Base-by-base conservation (phyloP, 805 yeast genomes). In the Candida silvicultrix region DNA sequence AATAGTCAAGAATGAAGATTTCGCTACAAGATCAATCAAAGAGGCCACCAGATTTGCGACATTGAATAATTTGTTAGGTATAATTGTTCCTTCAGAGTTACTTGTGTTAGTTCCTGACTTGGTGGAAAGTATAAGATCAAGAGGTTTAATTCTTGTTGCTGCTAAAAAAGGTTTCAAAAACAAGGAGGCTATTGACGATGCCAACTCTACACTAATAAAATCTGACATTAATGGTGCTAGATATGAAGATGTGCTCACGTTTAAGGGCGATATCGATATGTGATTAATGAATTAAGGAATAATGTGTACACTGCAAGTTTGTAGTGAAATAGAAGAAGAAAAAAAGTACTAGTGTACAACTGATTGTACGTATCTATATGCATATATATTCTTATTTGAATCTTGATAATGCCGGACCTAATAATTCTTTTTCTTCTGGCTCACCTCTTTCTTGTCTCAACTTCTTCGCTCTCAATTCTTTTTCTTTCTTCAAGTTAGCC, bases 121-220 rank as follows among this genome's bases (percentile, higher is more conserved):
- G 37, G 77, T 85, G 7, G 85, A 84, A 34, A 75, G 85, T 25
- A 83, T 92, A 15, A 73, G 95, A 48, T 80, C 85, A 2, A 74
- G 84, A 45, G 98, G 98, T 0, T 71, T 92, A 52, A 80, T 92
- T 43, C 68, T 92, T 41, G 92, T 90, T n/a, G 92, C 89, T 2
- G 69, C 82, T 0, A 70, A 73, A 44, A 76, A 71, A 44, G 62
- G 64, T 18, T 47, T 48, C 14, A 53, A 55, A 28, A 53, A 51
- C 23, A 47, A 49, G 16, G 56, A 50, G 34, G 45, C 40, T 12
- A 28, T 41, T 1, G 54, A 50, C 6, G 51, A 44, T 19, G 41
- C 35, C 2, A 45, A 39, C 20, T 41, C 40, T 22, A 38, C 39
- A 25, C 22, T 35, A 31, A 42, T 42, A 15, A 58, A 52, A 31